Evolutionary conservation across 768 basidiomycete species (phyloP), one percentile per base, ranked within the genome.

Genomic region (Xanthoconium stramineum): DNA sequence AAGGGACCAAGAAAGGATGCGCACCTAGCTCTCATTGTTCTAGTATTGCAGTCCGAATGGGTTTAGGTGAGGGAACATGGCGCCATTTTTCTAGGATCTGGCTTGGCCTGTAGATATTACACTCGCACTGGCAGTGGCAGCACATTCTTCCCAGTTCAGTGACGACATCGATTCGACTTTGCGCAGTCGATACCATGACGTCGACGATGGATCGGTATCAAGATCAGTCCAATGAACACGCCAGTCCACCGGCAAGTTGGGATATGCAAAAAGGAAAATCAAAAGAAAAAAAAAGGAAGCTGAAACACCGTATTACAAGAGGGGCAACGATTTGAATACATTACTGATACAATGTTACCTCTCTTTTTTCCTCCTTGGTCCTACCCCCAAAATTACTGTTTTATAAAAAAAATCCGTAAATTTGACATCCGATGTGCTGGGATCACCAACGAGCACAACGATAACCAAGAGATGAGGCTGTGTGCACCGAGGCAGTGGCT

Each of bases 1-100:
- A 77, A 71, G 2, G 75, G 69, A 0, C 79, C 79, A 14, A 78
- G 62, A 35, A 73, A 71, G 24, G 72, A 65, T 1, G 79, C 54
- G 1, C 77, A 74, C 24, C 77, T 79, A 80, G 46, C 44, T 65
- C 2, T 75, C 74, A 40, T 79, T 63, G 3, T 17, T 1, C 54
- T 66, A 71, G 19, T 69, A 62, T 2, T 61, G 59, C 80, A 81
- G 47, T 77, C 76, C 73, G 9, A 73, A 73, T 1, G 74, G 70
- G 20, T 69, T 47, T 0, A 62, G 60, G 5, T 57, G 37, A 0
- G 78, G 72, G 53, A 80, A 58, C 79, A 81, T 1, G 72, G 67
- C 1, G 70, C 70, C 2, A 24, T 24, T 24, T 4, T 24, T 24
- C 24, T 24, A 24, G 24, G 24, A 24, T 24, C 24, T 24, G 4